phyloP scores from a whole-genome alignment of 2,329 filamentous ascomycete species.

The Thelonectria discophora region DNA sequence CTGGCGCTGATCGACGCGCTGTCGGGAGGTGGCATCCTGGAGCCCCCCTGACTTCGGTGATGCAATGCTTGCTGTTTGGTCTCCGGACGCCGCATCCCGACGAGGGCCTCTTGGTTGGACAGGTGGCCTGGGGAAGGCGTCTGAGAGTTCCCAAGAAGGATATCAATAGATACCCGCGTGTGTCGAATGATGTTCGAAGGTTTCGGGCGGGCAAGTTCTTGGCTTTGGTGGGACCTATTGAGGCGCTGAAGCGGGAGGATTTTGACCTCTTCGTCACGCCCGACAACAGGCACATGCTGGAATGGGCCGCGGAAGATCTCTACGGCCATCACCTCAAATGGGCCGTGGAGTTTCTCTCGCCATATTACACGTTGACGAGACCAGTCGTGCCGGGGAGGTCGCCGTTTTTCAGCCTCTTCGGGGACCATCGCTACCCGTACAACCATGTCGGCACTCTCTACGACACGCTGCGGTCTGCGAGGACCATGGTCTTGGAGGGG shows the following conservation, averaged over 20 bases:
- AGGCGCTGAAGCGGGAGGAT: background rate
- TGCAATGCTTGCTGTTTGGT: constrained; percentile 6
- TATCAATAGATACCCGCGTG: background rate
- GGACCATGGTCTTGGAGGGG: background rate
- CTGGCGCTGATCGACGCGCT: background rate
- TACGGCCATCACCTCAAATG: constrained; percentile 3
- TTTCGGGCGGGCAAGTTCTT: constrained; percentile 4
- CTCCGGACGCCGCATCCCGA: background rate
- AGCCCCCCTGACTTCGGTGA: background rate
- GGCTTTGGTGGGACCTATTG: background rate
- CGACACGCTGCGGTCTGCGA: background rate
- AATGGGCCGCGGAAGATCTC: constrained; percentile 9
- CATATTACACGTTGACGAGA: background rate
- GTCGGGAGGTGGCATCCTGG: constrained; percentile 1
- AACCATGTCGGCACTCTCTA: constrained; percentile 7
- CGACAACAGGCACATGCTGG: constrained; percentile 1
- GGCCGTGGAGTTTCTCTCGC: background rate
- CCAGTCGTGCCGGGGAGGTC: background rate
- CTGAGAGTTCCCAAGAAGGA: too few species aligned
- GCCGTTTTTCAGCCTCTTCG: constrained; percentile 9
- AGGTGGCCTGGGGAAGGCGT: background rate
- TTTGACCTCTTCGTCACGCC: constrained; percentile 2
- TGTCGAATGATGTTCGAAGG: background rate
- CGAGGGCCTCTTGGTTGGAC: background rate
- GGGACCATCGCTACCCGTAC: background rate